Base-by-base conservation (phyloP, 1,284 basidiomycete species). In the Wolfiporia cocos region DNA sequence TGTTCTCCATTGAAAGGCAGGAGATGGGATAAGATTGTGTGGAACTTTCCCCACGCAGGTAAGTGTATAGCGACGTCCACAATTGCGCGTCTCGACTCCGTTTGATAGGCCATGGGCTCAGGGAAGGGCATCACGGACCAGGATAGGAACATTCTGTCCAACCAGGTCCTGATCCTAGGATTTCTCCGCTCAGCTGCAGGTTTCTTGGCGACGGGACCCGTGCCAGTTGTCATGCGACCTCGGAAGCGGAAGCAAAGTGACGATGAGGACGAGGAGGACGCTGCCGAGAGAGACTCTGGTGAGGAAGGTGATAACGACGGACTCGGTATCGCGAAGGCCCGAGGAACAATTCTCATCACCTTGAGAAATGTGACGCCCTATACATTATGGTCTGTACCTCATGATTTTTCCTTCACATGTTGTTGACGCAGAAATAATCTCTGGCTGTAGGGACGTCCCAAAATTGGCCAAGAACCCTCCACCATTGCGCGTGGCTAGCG, bases 21-120 rank as follows among this genome's bases (percentile, higher is more conserved):
- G 55, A 70, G 66, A 47, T 85, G 88, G 77, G 85, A 92, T 69
- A 71, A 78, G 64, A 77, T 98, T 44, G 82, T 92, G 18, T 98
- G 92, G 81, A 97, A 98, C 59, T 99, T 98, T 56, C 95, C 95
- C 39, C 95, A 99, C 69, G 87, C 87, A 53, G 94, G 94, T 86
- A 56, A 54, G 77, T 66, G n/a, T 15, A n/a, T n/a, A n/a, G n/a
- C n/a, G n/a, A n/a, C n/a, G n/a, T n/a, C n/a, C n/a, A n/a, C n/a
- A n/a, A n/a, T n/a, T n/a, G n/a, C n/a, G n/a, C n/a, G n/a, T n/a
- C n/a, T n/a, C n/a, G n/a, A n/a, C n/a, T n/a, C n/a, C n/a, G n/a
- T n/a, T n/a, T n/a, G n/a, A n/a, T n/a, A 31, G 34, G 18, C 17
- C 6, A 23, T 42, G 47, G 41, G 30, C 40, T 39, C 35, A 47